phyloP scores from a whole-genome alignment of 768 basidiomycete genomes.

The Trametes villosa region DNA sequence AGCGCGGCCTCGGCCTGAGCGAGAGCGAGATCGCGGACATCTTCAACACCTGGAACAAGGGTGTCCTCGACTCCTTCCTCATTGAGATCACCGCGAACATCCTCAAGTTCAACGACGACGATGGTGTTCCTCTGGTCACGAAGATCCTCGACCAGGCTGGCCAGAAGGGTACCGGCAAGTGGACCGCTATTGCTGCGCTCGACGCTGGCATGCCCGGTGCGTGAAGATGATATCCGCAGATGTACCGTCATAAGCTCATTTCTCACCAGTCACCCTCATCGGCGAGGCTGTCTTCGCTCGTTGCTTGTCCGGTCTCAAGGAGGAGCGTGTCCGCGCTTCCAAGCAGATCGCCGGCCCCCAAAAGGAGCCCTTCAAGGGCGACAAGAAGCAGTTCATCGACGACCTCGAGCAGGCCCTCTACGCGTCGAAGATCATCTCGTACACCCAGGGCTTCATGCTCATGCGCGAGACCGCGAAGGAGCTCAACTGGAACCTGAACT shows the following conservation, averaged over 20 bases:
- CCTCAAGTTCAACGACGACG: constrained; percentile 95
- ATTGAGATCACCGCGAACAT: constrained; percentile 98
- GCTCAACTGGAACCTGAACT: constrained; percentile 90
- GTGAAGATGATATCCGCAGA: constrained; percentile 30
- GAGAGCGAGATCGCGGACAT: constrained; percentile 94
- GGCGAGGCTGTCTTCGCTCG: constrained; percentile 99
- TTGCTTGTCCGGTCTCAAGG: constrained; percentile 96
- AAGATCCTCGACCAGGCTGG: constrained; percentile 98
- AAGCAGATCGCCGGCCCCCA: constrained; percentile 89
- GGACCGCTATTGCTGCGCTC: constrained; percentile 97
- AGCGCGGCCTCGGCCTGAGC: constrained; percentile 85
- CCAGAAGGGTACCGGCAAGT: constrained; percentile 99
- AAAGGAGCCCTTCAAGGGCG: constrained; percentile 92
- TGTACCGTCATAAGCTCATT: constrained; percentile 2
- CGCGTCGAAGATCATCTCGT: constrained; percentile 99
- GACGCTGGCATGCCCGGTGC: constrained; percentile 87
- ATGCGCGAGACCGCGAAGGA: constrained; percentile 98
- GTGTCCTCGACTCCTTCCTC: constrained; percentile 99
- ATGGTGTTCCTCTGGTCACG: constrained; percentile 85
- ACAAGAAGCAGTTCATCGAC: constrained; percentile 98
- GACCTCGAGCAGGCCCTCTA: constrained; percentile 99
- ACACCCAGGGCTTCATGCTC: constrained; percentile 99
- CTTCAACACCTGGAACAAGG: constrained; percentile 95
- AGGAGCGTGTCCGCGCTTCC: constrained; percentile 92
- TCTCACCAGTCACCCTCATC: constrained; percentile 84